These are phyloP conservation scores for Yarrowia porcina DNA, from an alignment of 805 yeast species.

Conservation along the genomic window DNA sequence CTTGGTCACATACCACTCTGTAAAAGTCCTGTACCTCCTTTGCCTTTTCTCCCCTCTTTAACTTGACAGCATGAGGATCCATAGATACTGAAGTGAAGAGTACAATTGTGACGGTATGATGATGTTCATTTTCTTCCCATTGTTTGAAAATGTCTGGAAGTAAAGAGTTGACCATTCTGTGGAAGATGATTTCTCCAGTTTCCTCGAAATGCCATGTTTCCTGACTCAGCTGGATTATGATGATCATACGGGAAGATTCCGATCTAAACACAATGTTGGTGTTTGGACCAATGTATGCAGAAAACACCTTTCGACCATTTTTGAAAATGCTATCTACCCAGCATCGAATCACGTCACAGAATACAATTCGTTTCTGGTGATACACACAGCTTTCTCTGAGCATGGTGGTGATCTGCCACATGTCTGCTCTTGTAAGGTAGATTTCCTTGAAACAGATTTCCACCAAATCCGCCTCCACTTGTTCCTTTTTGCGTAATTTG, in stretches of 20 bases:
- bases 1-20: slow-evolving; percentile 93
- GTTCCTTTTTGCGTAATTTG: slow-evolving; percentile 38
- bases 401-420: slow-evolving; percentile 76
- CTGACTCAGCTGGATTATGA: slow-evolving; percentile 80
- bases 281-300: slow-evolving; percentile 67
- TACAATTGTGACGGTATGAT: slow-evolving; percentile 87
- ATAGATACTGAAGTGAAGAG: slow-evolving; percentile 77
- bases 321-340: slow-evolving; percentile 60
- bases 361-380: slow-evolving; percentile 60
- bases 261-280: slow-evolving; percentile 86
- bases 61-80: slow-evolving; percentile 29
- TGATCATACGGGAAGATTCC: slow-evolving; percentile 80
- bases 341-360: slow-evolving; percentile 62
- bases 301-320: slow-evolving; percentile 64
- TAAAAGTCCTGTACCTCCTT: slow-evolving; percentile 72
- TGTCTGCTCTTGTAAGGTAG: slow-evolving; percentile 80
- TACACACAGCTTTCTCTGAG: slow-evolving; percentile 64
- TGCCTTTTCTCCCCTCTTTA: slow-evolving; percentile 70
- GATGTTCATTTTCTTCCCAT: slow-evolving; percentile 85
- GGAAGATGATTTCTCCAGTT: slow-evolving; percentile 90
- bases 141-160: slow-evolving; percentile 83
- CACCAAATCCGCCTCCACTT: slow-evolving; percentile 72
- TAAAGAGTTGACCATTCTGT: slow-evolving; percentile 85
- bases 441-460: slow-evolving; percentile 80
- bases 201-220: slow-evolving; percentile 99